Base-by-base conservation (phyloP, 202 grass and related monocot species). In the Elaeis oleifera region DNA sequence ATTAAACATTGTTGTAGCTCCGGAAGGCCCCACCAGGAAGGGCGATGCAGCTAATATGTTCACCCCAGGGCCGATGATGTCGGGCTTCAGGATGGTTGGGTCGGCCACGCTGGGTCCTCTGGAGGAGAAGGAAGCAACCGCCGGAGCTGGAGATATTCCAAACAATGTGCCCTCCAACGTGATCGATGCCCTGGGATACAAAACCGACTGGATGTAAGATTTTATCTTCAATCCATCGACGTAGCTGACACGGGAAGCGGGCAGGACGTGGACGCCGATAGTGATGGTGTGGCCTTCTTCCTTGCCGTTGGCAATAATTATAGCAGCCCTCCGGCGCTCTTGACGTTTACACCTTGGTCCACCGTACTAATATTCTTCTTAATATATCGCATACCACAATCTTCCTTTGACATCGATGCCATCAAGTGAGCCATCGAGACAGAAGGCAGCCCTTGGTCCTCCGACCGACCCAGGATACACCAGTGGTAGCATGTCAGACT, bases 321-420 rank as follows among this genome's bases (percentile, higher is more conserved):
- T 77, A 9, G 79, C 89, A 5, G 20, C 75, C 49, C 89, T 23
- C 84, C 78, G 1, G 81, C 84, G 0, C 7, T 53, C 16, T 65
- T 53, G 29, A 88, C 53, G 59, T 58, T 58, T 17, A 65, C 11
- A 26, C 72, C 69, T 39, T 78, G 79, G 49, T 50, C 54, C 1
- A 18, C 16, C 53, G 44, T 52, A 0, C 18, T 1, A 15, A 23
- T 23, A 2, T 2, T 20, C 8, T 5, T 5, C 63, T 64, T 0
- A 26, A 50, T 21, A 71, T 63, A 53, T 80, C 60, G 19, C 84
- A 88, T 6, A 88, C 49, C 26, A 95, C 90, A 18, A 95, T 74
- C 74, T 95, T 0, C 68, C 82, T 5, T 39, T 68, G 9, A 95
- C 79, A 17, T 75, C 67, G 27, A 81, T 60, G 21, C 9, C 22